Percentiles rank a stretch among this genome's conserved stretches.
Evolutionary conservation across 2,329 filamentous ascomycete genomes (phyloP).

Genomic region (Exserohilum turcica): DNA sequence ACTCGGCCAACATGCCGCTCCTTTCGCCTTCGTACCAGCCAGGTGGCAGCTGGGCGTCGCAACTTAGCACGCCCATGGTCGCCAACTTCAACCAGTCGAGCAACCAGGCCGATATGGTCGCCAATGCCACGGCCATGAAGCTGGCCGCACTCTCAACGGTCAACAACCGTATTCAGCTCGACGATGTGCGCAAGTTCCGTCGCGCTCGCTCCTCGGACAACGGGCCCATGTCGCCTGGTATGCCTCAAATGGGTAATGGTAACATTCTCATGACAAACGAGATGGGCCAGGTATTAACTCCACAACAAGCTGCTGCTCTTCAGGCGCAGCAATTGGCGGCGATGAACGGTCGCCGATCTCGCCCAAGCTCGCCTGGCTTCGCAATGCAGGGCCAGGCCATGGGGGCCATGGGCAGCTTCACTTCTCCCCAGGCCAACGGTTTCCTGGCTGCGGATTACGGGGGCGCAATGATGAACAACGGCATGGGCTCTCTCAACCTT

Average conservation of each 20-base stretch:
- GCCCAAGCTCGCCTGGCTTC: conserved; percentile 86
- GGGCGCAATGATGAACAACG: conserved; percentile 69
- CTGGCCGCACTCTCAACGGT: conserved; percentile 94
- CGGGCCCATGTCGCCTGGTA: conserved; percentile 68
- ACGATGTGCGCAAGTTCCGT: conserved; percentile 96
- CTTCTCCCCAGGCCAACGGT: conserved; percentile 91
- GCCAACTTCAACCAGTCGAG: conserved; percentile 71
- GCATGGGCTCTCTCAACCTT: conserved; percentile 72
- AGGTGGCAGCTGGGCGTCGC: conserved; percentile 96
- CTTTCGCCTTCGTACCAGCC: conserved; percentile 78
- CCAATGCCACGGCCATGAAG: conserved; percentile 99
- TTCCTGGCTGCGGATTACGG: conserved; percentile 89
- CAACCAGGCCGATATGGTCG: conserved; percentile 94
- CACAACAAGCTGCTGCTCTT: conserved; percentile 57
- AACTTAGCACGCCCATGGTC: conserved; percentile 97
- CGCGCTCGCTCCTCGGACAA: conserved; percentile 87
- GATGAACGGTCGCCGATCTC: conserved; percentile 79
- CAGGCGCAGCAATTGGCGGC: conserved; percentile 81
- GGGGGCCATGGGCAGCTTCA: conserved; percentile 68
- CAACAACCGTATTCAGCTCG: conserved; percentile 95
- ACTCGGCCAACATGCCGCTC: conserved; percentile 73
- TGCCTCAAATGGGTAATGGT: conserved; percentile 65
- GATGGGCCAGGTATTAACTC: conserved; percentile 81
- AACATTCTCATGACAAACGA: conserved; percentile 96
- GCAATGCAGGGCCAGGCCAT: conserved; percentile 70